Evolutionary conservation across 192 early-diverging fungal genomes (phyloP), one percentile per base, ranked within the genome.

Genomic region (Backusella liffmaniae): DNA sequence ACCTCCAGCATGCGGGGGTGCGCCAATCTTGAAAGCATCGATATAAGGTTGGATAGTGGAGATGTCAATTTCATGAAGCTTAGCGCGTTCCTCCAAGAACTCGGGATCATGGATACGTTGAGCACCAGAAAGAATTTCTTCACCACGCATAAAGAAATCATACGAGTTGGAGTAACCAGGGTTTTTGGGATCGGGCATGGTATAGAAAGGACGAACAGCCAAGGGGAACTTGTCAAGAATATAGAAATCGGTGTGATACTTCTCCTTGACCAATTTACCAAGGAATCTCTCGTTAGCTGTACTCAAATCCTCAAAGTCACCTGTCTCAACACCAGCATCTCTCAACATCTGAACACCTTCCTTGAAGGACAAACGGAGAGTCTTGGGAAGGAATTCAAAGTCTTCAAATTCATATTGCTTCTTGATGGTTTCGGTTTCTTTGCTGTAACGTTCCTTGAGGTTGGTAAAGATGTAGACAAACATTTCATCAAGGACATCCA

Each of bases 141-240:
- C 95, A 49, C 97, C 97, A 76, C 98, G 92, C 87, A 99, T 94
- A 86, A 99, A 99, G 85, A 99, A 97, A 87, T 99, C 98, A 83
- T 97, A 99, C 37, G 96, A 98, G 94, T 99, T 99, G 80, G 95
- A 96, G 88, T 98, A 99, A 68, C 88, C 87, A 13, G 90, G 86
- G 76, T 92, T 84, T 32, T 83, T 82, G 29, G 98, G 94, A 82
- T 99, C 97, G 34, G 97, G 97, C 98, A 99, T 99, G 39, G 98
- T 99, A 90, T 99, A 99, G 91, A 98, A 98, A 44, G 98, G 97
- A 65, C 98, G 90, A 46, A 99, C 91, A 9, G 81, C 91, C 72
- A 96, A 82, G n/a, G 98, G 98, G 91, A 99, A 99, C 88, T 99
- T 99, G 90, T 99, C 98, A 56, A 99, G 84, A 83, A 99, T 96